phyloP scores from a whole-genome alignment of 805 yeast species.

The Priceomyces medius region DNA sequence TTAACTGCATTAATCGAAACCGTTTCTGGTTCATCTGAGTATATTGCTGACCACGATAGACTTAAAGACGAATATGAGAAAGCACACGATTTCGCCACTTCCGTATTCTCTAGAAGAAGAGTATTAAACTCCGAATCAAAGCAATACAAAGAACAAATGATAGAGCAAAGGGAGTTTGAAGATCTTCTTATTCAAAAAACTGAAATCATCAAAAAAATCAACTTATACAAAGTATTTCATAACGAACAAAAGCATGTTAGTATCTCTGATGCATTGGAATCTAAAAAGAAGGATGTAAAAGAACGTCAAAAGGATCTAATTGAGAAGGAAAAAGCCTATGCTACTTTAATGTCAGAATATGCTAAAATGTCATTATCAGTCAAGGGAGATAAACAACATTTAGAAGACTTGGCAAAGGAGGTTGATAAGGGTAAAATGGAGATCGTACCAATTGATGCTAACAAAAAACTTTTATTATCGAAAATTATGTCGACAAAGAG shows the following conservation, averaged over 20 bases:
- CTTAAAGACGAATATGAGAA: slow-evolving; percentile 62
- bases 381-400: slow-evolving; percentile 38
- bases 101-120: slow-evolving; percentile 66
- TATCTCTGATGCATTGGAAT: slow-evolving; percentile 30
- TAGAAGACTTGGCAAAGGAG: slow-evolving; percentile 35
- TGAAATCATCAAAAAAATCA: slow-evolving; percentile 45
- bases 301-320: slow-evolving; percentile 27
- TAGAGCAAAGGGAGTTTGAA: slow-evolving; percentile 68
- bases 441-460: slow-evolving; percentile 62
- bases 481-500: slow-evolving; percentile 47
- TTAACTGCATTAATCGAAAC: slow-evolving; percentile 74
- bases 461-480: slow-evolving; percentile 45
- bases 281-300: slow-evolving; percentile 37
- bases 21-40: slow-evolving; percentile 78
- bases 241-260: slow-evolving; percentile 44
- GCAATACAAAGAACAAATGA: slow-evolving; percentile 73
- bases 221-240: slow-evolving; percentile 66
- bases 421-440: slow-evolving; percentile 47
- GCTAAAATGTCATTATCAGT: slow-evolving; percentile 46
- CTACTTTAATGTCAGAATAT: slow-evolving; percentile 36
- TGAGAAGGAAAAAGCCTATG: slow-evolving; percentile 26
- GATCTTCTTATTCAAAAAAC: slow-evolving; percentile 49
- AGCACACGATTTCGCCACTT: slow-evolving; percentile 62
- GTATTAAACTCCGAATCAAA: slow-evolving; percentile 69
- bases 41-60: slow-evolving; percentile 61